These are phyloP conservation scores for Sclerotinia spermophila DNA, from an alignment of 2,329 filamentous ascomycete species.

Conservation along the genomic window DNA sequence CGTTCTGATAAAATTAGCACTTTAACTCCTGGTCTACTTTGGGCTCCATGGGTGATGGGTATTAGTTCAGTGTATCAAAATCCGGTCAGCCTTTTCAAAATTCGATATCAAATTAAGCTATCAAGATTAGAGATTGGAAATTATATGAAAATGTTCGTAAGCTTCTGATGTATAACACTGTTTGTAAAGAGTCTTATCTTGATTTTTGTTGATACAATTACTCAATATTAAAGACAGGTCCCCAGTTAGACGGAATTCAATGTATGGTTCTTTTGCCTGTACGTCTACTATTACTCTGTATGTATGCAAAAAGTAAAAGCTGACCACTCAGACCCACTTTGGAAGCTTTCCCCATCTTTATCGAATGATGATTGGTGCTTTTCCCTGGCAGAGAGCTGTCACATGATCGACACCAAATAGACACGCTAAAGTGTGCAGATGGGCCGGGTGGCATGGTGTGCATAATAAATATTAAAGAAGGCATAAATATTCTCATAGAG, in stretches of 20 bases:
- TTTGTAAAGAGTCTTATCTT: rapidly evolving
- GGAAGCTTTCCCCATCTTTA: background rate
- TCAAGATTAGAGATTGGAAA: background rate
- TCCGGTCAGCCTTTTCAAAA: background rate
- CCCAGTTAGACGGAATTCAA: background rate
- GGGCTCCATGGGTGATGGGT: background rate
- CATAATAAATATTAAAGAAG: background rate
- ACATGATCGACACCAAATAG: background rate
- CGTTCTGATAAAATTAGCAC: conserved; percentile 9
- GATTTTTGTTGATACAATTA: background rate
- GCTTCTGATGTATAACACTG: background rate
- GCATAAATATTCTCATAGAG: background rate
- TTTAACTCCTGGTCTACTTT: conserved; percentile 5
- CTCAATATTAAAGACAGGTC: background rate
- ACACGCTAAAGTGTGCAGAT: background rate
- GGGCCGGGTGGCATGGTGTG: too few relatives aligned
- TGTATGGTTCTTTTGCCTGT: background rate
- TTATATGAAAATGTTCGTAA: background rate
- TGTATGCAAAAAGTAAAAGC: too few relatives aligned
- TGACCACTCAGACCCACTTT: background rate
- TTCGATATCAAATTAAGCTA: background rate
- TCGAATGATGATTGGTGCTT: background rate
- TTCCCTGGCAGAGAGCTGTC: background rate
- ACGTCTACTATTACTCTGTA: background rate
- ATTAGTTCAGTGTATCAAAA: background rate